A percentile compares a stretch with the other conserved stretches of the same genome.
phyloP scores from a whole-genome alignment of 352 stramenopile genomes.

The Globisporangium mamillatum region DNA sequence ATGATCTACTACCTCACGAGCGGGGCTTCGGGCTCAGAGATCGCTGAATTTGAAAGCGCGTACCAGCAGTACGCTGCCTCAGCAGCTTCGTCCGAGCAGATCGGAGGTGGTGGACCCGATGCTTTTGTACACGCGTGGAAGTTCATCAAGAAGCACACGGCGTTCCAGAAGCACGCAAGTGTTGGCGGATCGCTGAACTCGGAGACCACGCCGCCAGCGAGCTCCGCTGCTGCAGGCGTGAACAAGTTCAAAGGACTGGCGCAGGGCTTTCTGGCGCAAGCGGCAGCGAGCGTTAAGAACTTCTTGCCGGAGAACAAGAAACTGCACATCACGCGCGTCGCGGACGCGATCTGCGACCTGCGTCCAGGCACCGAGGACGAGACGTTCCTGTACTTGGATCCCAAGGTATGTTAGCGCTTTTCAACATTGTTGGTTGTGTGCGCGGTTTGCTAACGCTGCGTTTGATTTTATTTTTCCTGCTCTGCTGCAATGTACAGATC shows the following conservation, averaged over 20 bases:
- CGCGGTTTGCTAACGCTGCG: not conserved
- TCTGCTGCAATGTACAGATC: conserved; percentile 34
- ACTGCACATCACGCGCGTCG: conserved; percentile 77
- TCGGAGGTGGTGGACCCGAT: conserved; percentile 30
- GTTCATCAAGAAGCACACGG: conserved; percentile 79
- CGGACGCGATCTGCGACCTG: conserved; percentile 81
- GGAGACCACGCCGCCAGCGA: conserved; percentile 18
- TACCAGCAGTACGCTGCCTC: conserved; percentile 54
- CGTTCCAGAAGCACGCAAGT: conserved; percentile 77
- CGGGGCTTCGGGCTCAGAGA: conserved; percentile 61
- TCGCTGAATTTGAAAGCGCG: conserved; percentile 69
- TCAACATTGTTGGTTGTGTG: not conserved
- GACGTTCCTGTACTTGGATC: conserved; percentile 80
- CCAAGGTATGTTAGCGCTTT: conserved; percentile 45
- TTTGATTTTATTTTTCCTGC: not conserved
- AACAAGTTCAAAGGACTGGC: conserved; percentile 85
- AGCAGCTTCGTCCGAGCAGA: conserved; percentile 17
- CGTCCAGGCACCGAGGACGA: conserved; percentile 81
- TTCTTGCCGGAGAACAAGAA: conserved; percentile 89
- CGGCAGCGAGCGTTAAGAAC: conserved; percentile 82
- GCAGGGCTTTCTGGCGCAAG: conserved; percentile 78
- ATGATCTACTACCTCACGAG: conserved; percentile 89
- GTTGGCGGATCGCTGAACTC: conserved; percentile 49
- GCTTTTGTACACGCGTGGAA: conserved; percentile 61
- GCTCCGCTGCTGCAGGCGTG: conserved; percentile 24